Evolutionary conservation across 2,329 filamentous ascomycete genomes (phyloP).

Genomic region (Purpureocillium takamizusanense): DNA sequence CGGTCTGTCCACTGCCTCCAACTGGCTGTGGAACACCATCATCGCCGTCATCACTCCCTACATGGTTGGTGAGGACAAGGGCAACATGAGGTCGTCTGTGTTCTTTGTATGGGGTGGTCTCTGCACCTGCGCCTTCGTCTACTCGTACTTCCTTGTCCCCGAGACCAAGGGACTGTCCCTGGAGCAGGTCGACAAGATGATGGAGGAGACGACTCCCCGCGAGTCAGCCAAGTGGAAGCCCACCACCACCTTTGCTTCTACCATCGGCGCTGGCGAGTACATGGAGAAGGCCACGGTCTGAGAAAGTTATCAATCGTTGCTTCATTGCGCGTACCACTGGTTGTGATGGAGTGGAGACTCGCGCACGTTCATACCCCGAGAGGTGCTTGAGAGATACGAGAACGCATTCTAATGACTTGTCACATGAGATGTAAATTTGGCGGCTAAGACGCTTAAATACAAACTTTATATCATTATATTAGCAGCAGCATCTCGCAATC

Average conservation of each 20-base stretch:
- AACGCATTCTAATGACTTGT: background rate
- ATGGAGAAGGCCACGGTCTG: conserved; percentile 18
- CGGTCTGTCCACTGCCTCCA: conserved; percentile 75
- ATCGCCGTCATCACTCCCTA: conserved; percentile 64
- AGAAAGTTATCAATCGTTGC: conserved; percentile 8
- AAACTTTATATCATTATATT: background rate
- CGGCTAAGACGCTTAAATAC: background rate
- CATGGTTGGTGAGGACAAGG: conserved; percentile 52
- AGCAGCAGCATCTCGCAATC: too few relatives aligned
- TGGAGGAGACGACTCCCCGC: conserved; percentile 74
- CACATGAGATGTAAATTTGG: background rate
- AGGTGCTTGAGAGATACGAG: background rate
- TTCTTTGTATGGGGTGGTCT: conserved; percentile 71
- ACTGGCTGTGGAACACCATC: conserved; percentile 85
- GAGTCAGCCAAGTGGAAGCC: conserved; percentile 71
- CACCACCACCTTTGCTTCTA: conserved; percentile 56
- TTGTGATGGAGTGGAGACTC: too few relatives aligned
- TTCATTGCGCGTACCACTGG: too few relatives aligned
- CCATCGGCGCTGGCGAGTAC: conserved; percentile 17
- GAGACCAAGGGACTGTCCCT: conserved; percentile 70
- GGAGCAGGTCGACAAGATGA: conserved; percentile 79
- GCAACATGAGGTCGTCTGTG: conserved; percentile 59
- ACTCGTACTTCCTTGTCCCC: conserved; percentile 65
- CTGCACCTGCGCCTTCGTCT: conserved; percentile 50
- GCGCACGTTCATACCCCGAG: background rate